Percentiles rank a stretch among this genome's conserved stretches.
Conservation (phyloP, 352 stramenopile genomes). For the Peronospora belbahrii region DNA sequence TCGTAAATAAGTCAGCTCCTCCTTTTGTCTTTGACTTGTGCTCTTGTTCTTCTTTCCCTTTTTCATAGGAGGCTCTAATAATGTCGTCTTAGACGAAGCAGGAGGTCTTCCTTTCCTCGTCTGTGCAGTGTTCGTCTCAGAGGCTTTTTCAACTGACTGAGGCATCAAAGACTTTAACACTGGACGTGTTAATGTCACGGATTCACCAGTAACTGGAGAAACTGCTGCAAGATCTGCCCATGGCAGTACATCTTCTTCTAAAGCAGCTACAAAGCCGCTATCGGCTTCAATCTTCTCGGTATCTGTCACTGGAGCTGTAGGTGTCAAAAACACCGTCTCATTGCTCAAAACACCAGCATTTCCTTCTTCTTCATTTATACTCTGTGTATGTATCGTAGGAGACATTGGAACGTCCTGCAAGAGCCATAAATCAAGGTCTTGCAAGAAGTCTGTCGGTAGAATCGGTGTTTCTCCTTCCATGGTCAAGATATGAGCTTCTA, state of each 20-base stretch:
- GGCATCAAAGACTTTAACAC: neutral
- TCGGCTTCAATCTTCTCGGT: neutral
- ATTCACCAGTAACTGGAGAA: neutral
- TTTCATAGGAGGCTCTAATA: conserved; percentile 14
- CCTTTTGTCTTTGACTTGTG: conserved; percentile 33
- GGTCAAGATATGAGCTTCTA: conserved; percentile 1
- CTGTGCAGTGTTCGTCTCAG: neutral
- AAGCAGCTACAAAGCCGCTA: conserved; percentile 4
- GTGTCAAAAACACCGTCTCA: conserved; percentile 8
- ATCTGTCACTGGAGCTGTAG: conserved; percentile 3
- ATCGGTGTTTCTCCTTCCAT: conserved; percentile 15
- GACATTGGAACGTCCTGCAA: conserved; percentile 1
- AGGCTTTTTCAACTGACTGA: neutral
- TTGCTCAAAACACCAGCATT: conserved; percentile 3
- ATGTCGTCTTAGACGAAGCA: too few species aligned
- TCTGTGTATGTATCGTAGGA: neutral
- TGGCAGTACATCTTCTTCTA: conserved; percentile 6
- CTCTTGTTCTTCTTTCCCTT: conserved; percentile 32
- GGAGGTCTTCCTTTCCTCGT: conserved; percentile 12
- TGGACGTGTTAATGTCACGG: neutral
- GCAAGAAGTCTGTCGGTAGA: conserved; percentile 22
- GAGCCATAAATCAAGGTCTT: conserved; percentile 27
- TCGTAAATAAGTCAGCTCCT: conserved; percentile 27
- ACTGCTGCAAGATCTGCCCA: neutral
- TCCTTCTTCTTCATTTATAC: neutral